These are phyloP conservation scores for Viridothelium virens DNA, from an alignment of 495 filamentous ascomycete species.

Conservation along the genomic window DNA sequence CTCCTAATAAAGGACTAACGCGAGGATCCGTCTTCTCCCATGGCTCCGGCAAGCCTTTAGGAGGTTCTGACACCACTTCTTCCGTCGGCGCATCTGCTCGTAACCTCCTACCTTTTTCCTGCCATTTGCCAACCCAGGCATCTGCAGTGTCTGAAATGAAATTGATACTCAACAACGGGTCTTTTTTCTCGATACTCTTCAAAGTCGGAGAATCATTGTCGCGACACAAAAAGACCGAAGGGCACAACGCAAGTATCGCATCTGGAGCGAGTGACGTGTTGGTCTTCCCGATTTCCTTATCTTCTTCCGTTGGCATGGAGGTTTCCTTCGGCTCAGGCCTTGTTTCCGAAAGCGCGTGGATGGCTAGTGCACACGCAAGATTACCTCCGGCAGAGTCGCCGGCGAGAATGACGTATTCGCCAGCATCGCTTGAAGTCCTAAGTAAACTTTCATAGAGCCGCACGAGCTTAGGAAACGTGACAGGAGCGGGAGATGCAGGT, in stretches of 20 bases:
- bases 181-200: slow-evolving; percentile 24
- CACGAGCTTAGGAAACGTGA: slow-evolving; percentile 25
- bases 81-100: not conserved
- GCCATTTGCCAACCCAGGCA: slow-evolving; percentile 27
- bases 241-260: slow-evolving; percentile 34
- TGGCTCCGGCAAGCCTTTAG: slow-evolving; percentile 13
- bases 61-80: not conserved
- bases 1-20: slow-evolving; percentile 33
- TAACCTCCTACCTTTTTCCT: not conserved
- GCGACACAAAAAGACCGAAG: slow-evolving; percentile 36
- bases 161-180: slow-evolving; percentile 34
- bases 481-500: slow-evolving; percentile 28
- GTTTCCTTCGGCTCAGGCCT: not conserved
- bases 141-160: slow-evolving; percentile 31
- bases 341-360: slow-evolving; percentile 26
- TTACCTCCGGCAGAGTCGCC: slow-evolving; percentile 35
- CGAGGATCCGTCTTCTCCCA: slow-evolving; percentile 28
- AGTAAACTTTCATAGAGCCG: slow-evolving; percentile 26
- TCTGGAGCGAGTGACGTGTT: slow-evolving; percentile 8
- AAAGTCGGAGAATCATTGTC: slow-evolving; percentile 32
- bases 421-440: slow-evolving; percentile 18
- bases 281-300: slow-evolving; percentile 3
- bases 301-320: slow-evolving; percentile 8
- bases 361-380: slow-evolving; percentile 30
- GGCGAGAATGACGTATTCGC: slow-evolving; percentile 25